phyloP scores from a whole-genome alignment of 495 filamentous ascomycete species.

The Penicillium cataractarum region DNA sequence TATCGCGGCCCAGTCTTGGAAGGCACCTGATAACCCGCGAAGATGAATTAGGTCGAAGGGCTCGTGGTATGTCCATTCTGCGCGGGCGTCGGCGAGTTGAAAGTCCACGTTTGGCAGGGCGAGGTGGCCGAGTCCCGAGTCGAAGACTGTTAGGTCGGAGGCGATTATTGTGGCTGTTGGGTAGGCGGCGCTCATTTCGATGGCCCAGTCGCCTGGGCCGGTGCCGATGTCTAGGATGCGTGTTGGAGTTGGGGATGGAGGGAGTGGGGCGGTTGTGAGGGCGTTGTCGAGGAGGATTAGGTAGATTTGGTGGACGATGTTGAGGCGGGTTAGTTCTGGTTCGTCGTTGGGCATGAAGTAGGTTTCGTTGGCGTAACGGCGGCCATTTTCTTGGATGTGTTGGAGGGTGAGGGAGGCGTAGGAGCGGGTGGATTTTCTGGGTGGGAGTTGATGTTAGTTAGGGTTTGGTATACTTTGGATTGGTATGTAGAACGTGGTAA shows the following conservation, averaged over 20 bases:
- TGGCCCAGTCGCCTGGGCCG: slow-evolving; percentile 75
- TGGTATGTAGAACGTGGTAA: background rate
- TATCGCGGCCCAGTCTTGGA: slow-evolving; percentile 62
- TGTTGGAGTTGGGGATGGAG: slow-evolving; percentile 44
- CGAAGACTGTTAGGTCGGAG: slow-evolving; percentile 62
- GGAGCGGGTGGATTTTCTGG: slow-evolving; percentile 61
- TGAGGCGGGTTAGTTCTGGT: slow-evolving; percentile 70
- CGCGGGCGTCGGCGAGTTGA: slow-evolving; percentile 68
- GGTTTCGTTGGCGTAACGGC: slow-evolving; percentile 64
- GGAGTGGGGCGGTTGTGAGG: slow-evolving; percentile 61
- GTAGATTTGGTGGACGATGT: slow-evolving; percentile 68
- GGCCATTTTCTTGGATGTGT: slow-evolving; percentile 63
- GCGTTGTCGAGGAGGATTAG: slow-evolving; percentile 61
- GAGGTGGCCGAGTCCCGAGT: slow-evolving; percentile 47
- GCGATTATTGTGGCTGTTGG: slow-evolving; percentile 67
- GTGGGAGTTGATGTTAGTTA: background rate
- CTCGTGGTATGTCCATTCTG: slow-evolving; percentile 58
- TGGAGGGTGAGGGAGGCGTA: slow-evolving; percentile 59
- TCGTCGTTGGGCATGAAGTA: slow-evolving; percentile 82
- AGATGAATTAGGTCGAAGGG: slow-evolving; percentile 70
- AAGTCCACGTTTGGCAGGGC: slow-evolving; percentile 69
- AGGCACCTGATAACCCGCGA: slow-evolving; percentile 64
- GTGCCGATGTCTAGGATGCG: slow-evolving; percentile 73
- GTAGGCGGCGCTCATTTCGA: slow-evolving; percentile 66
- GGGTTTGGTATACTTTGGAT: background rate